Percentiles rank a stretch among this genome's conserved stretches.
These are phyloP conservation scores for Cystofilobasidium capitatum DNA, from an alignment of 768 basidiomycete species.

Conservation along the genomic window DNA sequence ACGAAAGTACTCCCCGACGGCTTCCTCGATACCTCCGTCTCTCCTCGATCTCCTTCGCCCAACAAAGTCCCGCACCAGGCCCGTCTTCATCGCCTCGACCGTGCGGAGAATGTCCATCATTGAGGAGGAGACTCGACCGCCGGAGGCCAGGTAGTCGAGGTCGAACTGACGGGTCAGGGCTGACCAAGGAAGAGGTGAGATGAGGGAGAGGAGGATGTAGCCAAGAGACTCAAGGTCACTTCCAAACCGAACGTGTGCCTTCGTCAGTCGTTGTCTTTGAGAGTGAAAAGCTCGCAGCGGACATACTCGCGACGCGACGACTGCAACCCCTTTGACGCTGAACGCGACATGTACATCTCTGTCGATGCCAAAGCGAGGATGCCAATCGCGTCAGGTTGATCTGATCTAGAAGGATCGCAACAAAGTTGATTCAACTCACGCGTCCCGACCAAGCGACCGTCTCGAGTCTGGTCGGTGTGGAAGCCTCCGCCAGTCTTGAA, in stretches of 20 bases:
- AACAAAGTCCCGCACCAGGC: neutral
- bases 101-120: neutral
- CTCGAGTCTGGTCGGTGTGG: neutral
- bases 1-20: too few relatives aligned
- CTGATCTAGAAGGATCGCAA: neutral
- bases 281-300: neutral
- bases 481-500: neutral
- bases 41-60: neutral
- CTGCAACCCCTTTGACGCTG: neutral
- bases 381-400: neutral
- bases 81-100: neutral
- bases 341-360: slow-evolving; percentile 10
- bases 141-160: neutral
- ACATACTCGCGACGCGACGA: slow-evolving; percentile 8
- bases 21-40: too few relatives aligned
- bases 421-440: neutral
- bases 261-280: neutral
- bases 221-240: slow-evolving; percentile 17
- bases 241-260: too few relatives aligned
- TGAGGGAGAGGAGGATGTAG: slow-evolving; percentile 13
- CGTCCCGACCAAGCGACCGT: neutral
- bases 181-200: slow-evolving; percentile 11
- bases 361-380: neutral
- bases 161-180: neutral
- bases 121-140: neutral